Evolutionary conservation across 164 flowering plant species (phyloP).

Genomic region (Malania oleifera): DNA sequence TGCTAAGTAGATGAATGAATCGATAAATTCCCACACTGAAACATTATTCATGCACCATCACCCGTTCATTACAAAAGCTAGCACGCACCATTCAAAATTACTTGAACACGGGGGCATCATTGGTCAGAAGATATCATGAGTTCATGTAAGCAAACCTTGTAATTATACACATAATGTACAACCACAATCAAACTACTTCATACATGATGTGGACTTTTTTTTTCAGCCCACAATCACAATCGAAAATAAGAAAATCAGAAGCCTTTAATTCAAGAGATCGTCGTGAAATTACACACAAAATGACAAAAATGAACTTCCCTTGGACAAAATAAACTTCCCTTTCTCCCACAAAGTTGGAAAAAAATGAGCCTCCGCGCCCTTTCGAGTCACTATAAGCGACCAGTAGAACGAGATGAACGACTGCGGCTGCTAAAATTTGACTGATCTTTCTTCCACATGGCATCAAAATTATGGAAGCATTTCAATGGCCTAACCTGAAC

Average conservation of each 20-base stretch:
- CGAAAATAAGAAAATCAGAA: background rate
- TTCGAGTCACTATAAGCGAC: slow-evolving; percentile 12
- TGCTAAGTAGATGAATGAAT: too few species aligned
- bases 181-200: background rate
- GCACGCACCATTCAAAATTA: too few species aligned
- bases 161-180: background rate
- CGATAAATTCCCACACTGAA: too few species aligned
- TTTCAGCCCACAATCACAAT: slow-evolving; percentile 4
- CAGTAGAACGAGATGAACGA: slow-evolving; percentile 39
- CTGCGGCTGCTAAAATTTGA: slow-evolving; percentile 37
- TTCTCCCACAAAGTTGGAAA: background rate
- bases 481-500: slow-evolving; percentile 55
- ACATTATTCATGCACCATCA: too few species aligned
- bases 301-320: too few species aligned
- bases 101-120: too few species aligned
- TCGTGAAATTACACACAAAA: too few species aligned
- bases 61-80: too few species aligned
- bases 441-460: slow-evolving; percentile 49
- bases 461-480: slow-evolving; percentile 64
- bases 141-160: background rate
- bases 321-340: background rate
- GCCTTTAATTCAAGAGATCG: too few species aligned
- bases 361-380: background rate
- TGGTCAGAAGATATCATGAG: background rate
- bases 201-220: background rate